Evolutionary conservation across 2,329 filamentous ascomycete genomes (phyloP).

Genomic region (Fusarium sp.): DNA sequence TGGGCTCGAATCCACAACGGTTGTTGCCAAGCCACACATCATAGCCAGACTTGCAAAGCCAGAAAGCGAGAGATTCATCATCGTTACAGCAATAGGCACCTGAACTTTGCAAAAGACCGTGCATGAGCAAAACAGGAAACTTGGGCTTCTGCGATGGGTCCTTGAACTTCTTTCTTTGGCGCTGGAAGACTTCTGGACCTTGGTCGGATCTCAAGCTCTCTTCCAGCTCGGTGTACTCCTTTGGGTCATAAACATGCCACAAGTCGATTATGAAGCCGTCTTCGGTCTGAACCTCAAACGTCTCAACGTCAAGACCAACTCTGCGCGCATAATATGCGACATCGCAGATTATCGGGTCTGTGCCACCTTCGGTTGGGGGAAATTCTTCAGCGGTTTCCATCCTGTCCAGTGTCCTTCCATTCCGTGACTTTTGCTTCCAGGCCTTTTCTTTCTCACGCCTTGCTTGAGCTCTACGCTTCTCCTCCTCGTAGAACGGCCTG

Average conservation of each 20-base stretch:
- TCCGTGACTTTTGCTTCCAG: conserved; percentile 69
- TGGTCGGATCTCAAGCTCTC: conserved; percentile 64
- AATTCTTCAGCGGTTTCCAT: conserved; percentile 68
- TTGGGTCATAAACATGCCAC: conserved; percentile 90
- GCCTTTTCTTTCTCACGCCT: conserved; percentile 69
- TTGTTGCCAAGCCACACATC: conserved; percentile 98
- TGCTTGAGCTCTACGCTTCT: conserved; percentile 68
- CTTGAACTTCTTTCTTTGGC: conserved; percentile 54
- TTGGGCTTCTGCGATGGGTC: conserved; percentile 62
- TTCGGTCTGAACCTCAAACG: conserved; percentile 88
- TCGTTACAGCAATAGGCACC: conserved; percentile 93
- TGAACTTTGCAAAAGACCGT: conserved; percentile 87
- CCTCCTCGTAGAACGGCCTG: conserved; percentile 81
- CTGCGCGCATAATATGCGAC: conserved; percentile 87
- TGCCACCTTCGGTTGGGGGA: conserved; percentile 81
- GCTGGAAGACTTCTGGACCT: conserved; percentile 73
- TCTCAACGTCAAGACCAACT: conserved; percentile 88
- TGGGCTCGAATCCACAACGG: conserved; percentile 84
- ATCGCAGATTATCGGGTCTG: conserved; percentile 82
- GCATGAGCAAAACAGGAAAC: conserved; percentile 89
- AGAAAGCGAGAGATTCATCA: conserved; percentile 90
- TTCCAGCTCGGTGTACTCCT: conserved; percentile 71
- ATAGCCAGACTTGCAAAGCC: conserved; percentile 89
- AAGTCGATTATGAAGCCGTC: conserved; percentile 92
- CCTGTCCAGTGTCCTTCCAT: conserved; percentile 57